Base-by-base conservation (phyloP, 176 grass and related monocot species). In the Leersia perrieri region DNA sequence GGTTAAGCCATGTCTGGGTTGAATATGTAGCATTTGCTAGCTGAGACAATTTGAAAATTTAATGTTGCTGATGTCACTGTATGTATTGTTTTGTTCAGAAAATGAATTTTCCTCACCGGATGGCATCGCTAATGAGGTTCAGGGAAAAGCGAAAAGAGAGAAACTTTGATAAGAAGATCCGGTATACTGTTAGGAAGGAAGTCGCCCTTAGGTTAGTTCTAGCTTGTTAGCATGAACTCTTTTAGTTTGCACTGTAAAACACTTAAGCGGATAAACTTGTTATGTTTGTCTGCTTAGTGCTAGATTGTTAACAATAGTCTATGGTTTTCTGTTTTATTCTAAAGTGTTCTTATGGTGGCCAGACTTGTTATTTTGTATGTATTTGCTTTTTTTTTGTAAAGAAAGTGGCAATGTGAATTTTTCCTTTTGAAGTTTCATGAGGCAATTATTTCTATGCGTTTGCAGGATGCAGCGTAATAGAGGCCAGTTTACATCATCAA, bases 111-210 rank as follows among this genome's bases (percentile, higher is more conserved):
- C 90, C 96, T 23, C 96, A 98, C 33, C 88, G 96, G 40, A 83
- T 98, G 76, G 96, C 93, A 41, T 95, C 96, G 1, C 63, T 98
- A 63, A 95, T 98, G 90, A 95, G 96, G 82, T 98, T 98, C 62
- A 85, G 92, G 27, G 90, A 98, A 42, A 98, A 98, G 76, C 84
- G 96, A 61, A 99, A 99, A 81, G 96, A 95, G 68, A 88, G 96
- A 65, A 99, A 95, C 57, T 99, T 95, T 23, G 92, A 99, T 86
- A 99, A 99, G 84, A 99, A 91, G 86, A 95, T 95, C 39, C 84
- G 96, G 39, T 99, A 99, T 44, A 84, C 75, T 66, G 96, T 99
- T n/a, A 65, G 96, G 40, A 99, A 99, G 82, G 96, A 99, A 76
- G 96, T 99, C 41, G 96, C 96, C 18, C 82, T 93, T 25, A 99